Evolutionary conservation across 139 green algal species (phyloP).

Genomic region (Chlorella vulgaris): DNA sequence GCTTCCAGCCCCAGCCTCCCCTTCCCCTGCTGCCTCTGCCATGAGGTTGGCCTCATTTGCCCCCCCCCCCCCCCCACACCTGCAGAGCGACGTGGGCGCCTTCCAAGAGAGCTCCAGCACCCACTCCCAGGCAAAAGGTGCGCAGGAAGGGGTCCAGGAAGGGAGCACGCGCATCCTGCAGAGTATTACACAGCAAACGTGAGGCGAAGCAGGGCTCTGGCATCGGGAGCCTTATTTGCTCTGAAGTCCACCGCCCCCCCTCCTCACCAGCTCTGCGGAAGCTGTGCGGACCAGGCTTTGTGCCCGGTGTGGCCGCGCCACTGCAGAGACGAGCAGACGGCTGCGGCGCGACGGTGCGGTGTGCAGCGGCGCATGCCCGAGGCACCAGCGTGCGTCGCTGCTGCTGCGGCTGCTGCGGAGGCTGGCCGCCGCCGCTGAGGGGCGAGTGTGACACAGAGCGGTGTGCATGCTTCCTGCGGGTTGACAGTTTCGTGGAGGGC

Average conservation of each 20-base stretch:
- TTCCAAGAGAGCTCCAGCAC: slow-evolving; percentile 60
- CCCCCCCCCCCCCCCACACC: slow-evolving; percentile 12
- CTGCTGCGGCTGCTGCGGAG: not conserved
- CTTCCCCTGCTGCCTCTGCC: not conserved
- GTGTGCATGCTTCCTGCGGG: not conserved
- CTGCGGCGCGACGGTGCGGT: not conserved
- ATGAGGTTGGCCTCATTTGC: too few species aligned
- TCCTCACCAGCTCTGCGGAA: not conserved
- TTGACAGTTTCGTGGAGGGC: not conserved
- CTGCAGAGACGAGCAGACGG: not conserved
- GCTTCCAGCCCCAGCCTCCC: not conserved
- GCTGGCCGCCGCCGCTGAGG: not conserved
- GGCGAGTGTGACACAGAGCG: not conserved
- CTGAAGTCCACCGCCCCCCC: not conserved
- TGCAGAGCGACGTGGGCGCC: slow-evolving; percentile 55
- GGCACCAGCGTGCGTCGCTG: not conserved
- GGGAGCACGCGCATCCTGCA: slow-evolving; percentile 2
- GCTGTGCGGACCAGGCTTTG: not conserved
- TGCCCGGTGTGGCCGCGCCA: not conserved
- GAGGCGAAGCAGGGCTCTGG: not conserved
- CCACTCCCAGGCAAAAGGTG: slow-evolving; percentile 68
- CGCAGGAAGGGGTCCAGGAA: slow-evolving; percentile 66
- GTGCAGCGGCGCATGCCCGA: not conserved
- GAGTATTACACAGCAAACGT: not conserved
- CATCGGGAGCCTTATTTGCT: not conserved